Evolutionary conservation across 768 basidiomycete species (phyloP).

Genomic region (Leccinum fibrillosum): DNA sequence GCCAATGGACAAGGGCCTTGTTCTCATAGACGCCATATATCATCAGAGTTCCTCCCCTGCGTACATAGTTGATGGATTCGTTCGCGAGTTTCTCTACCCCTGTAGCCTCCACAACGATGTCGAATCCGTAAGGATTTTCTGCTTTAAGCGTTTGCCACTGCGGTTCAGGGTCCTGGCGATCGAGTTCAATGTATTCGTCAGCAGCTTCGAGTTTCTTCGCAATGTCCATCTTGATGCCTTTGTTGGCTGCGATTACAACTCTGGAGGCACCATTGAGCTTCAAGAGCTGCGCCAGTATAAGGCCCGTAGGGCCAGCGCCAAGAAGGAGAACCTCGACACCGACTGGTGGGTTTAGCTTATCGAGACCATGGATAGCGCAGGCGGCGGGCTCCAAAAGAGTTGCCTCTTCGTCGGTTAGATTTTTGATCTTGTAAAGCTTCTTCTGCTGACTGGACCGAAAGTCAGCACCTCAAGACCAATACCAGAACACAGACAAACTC

Average conservation of each 20-base stretch:
- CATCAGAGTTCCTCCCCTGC: constrained; percentile 81
- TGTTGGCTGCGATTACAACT: constrained; percentile 84
- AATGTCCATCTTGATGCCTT: constrained; percentile 87
- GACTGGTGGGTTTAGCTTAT: constrained; percentile 79
- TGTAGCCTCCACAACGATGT: constrained; percentile 79
- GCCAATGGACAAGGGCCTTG: constrained; percentile 80
- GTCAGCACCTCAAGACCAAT: background rate
- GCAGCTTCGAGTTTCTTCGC: constrained; percentile 75
- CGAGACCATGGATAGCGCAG: constrained; percentile 89
- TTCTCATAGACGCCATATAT: constrained; percentile 91
- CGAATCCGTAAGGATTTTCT: constrained; percentile 85
- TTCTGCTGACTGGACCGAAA: constrained; percentile 48
- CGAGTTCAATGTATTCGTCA: constrained; percentile 85
- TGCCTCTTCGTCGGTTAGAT: constrained; percentile 83
- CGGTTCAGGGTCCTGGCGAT: constrained; percentile 64
- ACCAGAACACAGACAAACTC: constrained; percentile 23
- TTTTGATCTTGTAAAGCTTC: constrained; percentile 85
- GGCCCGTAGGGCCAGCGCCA: constrained; percentile 90
- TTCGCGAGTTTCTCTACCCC: constrained; percentile 87
- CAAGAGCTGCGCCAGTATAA: constrained; percentile 84
- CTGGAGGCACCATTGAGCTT: constrained; percentile 81
- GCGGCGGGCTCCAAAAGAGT: constrained; percentile 88
- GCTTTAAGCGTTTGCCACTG: constrained; percentile 82
- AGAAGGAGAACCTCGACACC: constrained; percentile 82
- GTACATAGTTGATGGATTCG: constrained; percentile 85